phyloP scores from a whole-genome alignment of 2,329 filamentous ascomycete genomes.

The Sarocladium oryzae region DNA sequence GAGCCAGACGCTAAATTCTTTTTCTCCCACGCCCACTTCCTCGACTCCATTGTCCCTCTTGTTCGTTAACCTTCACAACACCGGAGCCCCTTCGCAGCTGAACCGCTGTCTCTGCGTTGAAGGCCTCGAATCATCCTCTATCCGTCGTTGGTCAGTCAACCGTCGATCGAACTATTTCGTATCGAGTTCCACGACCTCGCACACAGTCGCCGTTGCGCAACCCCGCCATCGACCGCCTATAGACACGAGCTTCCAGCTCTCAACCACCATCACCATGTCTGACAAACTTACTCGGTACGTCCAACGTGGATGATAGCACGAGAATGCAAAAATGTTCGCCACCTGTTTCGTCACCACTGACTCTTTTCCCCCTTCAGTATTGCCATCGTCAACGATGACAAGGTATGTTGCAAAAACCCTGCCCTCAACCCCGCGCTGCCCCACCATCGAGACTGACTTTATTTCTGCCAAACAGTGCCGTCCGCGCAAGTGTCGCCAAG shows the following conservation, averaged over 20 bases:
- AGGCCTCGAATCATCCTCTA: background rate
- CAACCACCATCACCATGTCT: conserved; percentile 56
- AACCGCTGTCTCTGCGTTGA: conserved; percentile 9
- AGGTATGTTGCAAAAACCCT: conserved; percentile 50
- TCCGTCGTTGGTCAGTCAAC: background rate
- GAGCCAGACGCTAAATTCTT: conserved; percentile 8
- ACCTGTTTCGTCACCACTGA: conserved; percentile 18
- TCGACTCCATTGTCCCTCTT: conserved; percentile 5
- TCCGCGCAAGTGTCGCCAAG: conserved; percentile 80
- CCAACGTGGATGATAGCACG: background rate
- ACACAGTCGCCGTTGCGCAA: background rate
- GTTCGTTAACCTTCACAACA: conserved; percentile 4
- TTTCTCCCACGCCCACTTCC: conserved; percentile 5
- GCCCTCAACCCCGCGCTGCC: conserved; percentile 16
- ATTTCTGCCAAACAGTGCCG: conserved; percentile 28
- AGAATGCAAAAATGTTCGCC: background rate
- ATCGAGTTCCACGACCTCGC: background rate
- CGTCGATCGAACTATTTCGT: background rate
- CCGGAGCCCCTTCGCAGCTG: conserved; percentile 7
- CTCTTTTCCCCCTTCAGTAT: conserved; percentile 55
- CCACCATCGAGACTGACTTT: conserved; percentile 20
- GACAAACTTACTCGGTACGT: conserved; percentile 91
- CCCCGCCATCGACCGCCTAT: conserved; percentile 6
- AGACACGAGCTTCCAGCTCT: conserved; percentile 5
- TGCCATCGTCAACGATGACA: conserved; percentile 98